Conservation (phyloP, 2,329 filamentous ascomycete genomes). For the Mollisiaceae sp. region DNA sequence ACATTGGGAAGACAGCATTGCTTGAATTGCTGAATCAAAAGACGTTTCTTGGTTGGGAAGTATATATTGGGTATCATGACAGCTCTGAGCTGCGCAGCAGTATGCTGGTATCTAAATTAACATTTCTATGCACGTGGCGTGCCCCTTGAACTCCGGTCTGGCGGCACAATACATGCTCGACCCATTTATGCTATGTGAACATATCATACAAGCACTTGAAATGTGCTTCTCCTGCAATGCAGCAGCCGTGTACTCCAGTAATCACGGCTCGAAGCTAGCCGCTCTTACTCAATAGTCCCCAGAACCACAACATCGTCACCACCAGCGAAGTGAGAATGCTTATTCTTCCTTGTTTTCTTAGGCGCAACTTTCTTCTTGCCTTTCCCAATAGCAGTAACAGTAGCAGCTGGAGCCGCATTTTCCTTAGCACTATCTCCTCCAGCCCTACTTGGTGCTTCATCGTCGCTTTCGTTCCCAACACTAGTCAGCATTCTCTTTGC, state of each 20-base stretch:
- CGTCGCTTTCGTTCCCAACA: conserved; percentile 26
- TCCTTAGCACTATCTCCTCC: conserved; percentile 32
- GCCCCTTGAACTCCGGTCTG: neutral
- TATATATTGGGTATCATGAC: conserved; percentile 2
- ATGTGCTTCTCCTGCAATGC: neutral
- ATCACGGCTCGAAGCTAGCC: neutral
- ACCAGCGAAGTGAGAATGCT: conserved; percentile 36
- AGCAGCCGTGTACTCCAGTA: neutral
- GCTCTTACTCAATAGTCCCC: conserved; percentile 32
- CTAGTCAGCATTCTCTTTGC: conserved; percentile 25
- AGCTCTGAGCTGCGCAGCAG: neutral
- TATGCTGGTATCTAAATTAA: conserved; percentile 1
- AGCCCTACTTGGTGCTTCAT: conserved; percentile 18
- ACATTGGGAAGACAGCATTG: neutral
- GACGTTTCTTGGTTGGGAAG: neutral
- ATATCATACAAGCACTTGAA: neutral
- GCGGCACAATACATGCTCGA: neutral
- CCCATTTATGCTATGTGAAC: neutral
- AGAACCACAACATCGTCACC: conserved; percentile 41
- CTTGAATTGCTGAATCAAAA: conserved; percentile 1
- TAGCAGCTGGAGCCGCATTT: conserved; percentile 21
- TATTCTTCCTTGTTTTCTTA: conserved; percentile 36
- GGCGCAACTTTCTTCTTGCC: conserved; percentile 4
- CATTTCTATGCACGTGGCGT: neutral
- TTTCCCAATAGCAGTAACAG: neutral